Evolutionary conservation across 176 grass and related monocot species (phyloP).

Genomic region (Rhynchospora breviuscula): DNA sequence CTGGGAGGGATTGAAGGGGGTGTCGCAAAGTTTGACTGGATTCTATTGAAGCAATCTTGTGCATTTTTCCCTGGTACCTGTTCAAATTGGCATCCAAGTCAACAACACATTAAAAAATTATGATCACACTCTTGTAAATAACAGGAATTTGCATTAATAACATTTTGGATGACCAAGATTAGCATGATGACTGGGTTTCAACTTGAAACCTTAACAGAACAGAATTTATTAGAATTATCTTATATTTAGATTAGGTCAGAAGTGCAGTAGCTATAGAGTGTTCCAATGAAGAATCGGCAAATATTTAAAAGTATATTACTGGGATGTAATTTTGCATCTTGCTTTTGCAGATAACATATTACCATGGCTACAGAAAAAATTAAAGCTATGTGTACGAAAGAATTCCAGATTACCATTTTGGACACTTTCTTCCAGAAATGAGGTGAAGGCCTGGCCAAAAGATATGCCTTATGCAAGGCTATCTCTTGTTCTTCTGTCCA

Average conservation of each 20-base stretch:
- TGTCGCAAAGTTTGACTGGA: slow-evolving; percentile 57
- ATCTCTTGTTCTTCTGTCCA: slow-evolving; percentile 76
- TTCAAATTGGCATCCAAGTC: slow-evolving; percentile 24
- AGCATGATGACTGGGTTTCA: not conserved
- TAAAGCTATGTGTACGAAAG: not conserved
- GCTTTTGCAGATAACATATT: not conserved
- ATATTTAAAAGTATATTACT: not conserved
- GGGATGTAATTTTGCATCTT: not conserved
- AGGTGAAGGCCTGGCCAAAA: slow-evolving; percentile 63
- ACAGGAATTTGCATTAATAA: slow-evolving; percentile 4
- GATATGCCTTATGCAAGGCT: slow-evolving; percentile 55
- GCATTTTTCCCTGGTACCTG: slow-evolving; percentile 78
- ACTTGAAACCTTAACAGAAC: not conserved
- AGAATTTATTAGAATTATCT: not conserved
- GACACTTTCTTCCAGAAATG: slow-evolving; percentile 97
- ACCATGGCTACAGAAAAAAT: not conserved
- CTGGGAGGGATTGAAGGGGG: slow-evolving; percentile 56
- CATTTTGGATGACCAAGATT: slow-evolving; percentile 9
- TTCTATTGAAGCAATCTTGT: slow-evolving; percentile 70
- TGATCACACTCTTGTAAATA: not conserved
- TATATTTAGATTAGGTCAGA: slow-evolving; percentile 2
- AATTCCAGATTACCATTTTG: slow-evolving; percentile 64
- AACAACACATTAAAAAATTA: slow-evolving; percentile 1
- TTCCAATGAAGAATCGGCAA: not conserved
- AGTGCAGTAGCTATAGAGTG: not conserved